Conservation (phyloP, 176 grass and related monocot species). For the Alopecurus myosuroides region DNA sequence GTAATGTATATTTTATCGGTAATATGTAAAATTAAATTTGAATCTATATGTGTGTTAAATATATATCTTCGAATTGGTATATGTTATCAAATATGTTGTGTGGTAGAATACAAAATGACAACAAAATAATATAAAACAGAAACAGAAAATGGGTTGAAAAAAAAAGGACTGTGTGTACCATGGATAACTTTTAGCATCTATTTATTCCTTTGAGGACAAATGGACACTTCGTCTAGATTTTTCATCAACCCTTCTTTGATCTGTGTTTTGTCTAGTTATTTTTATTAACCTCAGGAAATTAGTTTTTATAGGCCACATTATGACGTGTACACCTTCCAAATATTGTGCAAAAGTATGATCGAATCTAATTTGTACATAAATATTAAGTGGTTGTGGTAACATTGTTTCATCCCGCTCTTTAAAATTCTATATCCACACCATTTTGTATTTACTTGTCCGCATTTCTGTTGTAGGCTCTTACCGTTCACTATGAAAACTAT, state of each 20-base stretch:
- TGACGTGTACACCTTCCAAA: neutral
- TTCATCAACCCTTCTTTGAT: too few species aligned
- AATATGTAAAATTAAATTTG: neutral
- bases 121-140: neutral
- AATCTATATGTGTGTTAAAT: neutral
- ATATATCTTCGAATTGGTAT: neutral
- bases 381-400: neutral
- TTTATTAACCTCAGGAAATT: too few species aligned
- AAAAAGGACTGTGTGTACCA: neutral
- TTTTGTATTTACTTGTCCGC: neutral
- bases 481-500: neutral
- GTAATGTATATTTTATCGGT: neutral
- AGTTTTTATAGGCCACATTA: neutral
- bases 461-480: neutral
- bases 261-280: too few species aligned
- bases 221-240: too few species aligned
- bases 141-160: neutral
- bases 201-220: neutral
- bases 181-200: neutral
- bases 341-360: neutral
- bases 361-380: neutral
- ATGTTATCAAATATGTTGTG: neutral
- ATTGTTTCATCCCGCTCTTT: neutral
- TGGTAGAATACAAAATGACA: neutral
- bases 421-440: neutral